These are phyloP conservation scores for Coniochaeta pulveracea DNA, from an alignment of 2,329 filamentous ascomycete species.

Conservation along the genomic window DNA sequence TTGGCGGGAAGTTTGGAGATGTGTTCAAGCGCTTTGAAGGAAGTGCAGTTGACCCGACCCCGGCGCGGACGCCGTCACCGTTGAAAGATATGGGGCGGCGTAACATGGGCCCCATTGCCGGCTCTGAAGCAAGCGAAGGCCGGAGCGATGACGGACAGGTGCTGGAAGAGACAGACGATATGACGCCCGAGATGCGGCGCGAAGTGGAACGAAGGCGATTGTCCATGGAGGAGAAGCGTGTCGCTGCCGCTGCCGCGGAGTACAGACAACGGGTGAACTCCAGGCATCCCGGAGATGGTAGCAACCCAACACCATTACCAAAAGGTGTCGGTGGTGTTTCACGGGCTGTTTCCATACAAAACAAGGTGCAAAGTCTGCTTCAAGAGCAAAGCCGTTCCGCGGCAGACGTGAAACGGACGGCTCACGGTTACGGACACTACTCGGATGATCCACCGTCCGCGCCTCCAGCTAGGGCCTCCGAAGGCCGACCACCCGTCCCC, in stretches of 20 bases:
- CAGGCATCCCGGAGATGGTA: constrained; percentile 28
- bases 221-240: constrained; percentile 79
- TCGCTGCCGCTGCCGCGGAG: constrained; percentile 79
- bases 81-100: constrained; percentile 34
- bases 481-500: constrained; percentile 28
- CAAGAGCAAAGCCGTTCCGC: constrained; percentile 60
- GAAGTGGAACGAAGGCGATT: constrained; percentile 77
- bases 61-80: constrained; percentile 34
- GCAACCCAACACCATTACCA: constrained; percentile 30
- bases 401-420: constrained; percentile 52
- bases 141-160: constrained; percentile 55
- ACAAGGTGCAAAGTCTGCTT: constrained; percentile 75
- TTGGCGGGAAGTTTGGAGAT: constrained; percentile 85
- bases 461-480: constrained; percentile 24
- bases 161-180: constrained; percentile 54
- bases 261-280: constrained; percentile 63
- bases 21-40: constrained; percentile 87
- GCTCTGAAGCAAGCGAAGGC: constrained; percentile 62
- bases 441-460: constrained; percentile 42
- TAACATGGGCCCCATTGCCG: constrained; percentile 59
- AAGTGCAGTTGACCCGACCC: constrained; percentile 21
- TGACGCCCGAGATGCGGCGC: constrained; percentile 79
- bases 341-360: constrained; percentile 77
- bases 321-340: constrained; percentile 48
- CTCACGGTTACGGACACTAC: constrained; percentile 82